Conservation (phyloP, 2,329 filamentous ascomycete genomes). For the Hymenoscyphus fructigenus region DNA sequence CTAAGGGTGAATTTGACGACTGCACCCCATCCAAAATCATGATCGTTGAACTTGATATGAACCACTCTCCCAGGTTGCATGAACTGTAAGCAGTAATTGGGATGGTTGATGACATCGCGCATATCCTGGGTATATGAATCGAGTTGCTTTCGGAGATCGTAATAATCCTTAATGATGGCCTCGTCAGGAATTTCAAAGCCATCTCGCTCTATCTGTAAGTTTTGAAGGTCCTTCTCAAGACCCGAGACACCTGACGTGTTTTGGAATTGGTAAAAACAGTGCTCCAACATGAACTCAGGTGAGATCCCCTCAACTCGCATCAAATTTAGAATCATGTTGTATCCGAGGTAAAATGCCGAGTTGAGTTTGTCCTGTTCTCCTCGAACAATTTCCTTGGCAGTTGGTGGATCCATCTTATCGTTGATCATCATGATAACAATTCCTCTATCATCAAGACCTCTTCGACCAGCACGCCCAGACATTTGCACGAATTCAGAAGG, state of each 20-base stretch:
- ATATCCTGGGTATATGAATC: slow-evolving; percentile 84
- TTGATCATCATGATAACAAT: slow-evolving; percentile 99
- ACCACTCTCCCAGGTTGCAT: slow-evolving; percentile 86
- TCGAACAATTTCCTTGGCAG: slow-evolving; percentile 93
- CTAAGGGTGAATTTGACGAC: slow-evolving; percentile 72
- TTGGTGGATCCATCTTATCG: slow-evolving; percentile 89
- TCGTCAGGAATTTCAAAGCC: slow-evolving; percentile 81
- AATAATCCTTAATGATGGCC: slow-evolving; percentile 88
- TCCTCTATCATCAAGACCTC: slow-evolving; percentile 95
- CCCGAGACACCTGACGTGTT: slow-evolving; percentile 83
- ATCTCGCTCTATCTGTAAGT: slow-evolving; percentile 73
- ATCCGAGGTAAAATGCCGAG: slow-evolving; percentile 94
- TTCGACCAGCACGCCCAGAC: slow-evolving; percentile 93
- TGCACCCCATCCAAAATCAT: slow-evolving; percentile 94
- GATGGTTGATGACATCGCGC: slow-evolving; percentile 87
- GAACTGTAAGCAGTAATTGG: slow-evolving; percentile 80
- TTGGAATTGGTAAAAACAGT: slow-evolving; percentile 98
- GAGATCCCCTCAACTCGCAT: slow-evolving; percentile 99
- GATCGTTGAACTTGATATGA: slow-evolving; percentile 73
- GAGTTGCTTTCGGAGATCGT: slow-evolving; percentile 82
- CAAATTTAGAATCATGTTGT: slow-evolving; percentile 98
- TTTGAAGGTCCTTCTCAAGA: slow-evolving; percentile 78
- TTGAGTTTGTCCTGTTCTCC: slow-evolving; percentile 97
- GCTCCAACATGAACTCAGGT: slow-evolving; percentile 97
- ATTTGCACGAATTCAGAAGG: slow-evolving; percentile 98